Conservation (phyloP, 106 monocot species). For the Posidonia australis region DNA sequence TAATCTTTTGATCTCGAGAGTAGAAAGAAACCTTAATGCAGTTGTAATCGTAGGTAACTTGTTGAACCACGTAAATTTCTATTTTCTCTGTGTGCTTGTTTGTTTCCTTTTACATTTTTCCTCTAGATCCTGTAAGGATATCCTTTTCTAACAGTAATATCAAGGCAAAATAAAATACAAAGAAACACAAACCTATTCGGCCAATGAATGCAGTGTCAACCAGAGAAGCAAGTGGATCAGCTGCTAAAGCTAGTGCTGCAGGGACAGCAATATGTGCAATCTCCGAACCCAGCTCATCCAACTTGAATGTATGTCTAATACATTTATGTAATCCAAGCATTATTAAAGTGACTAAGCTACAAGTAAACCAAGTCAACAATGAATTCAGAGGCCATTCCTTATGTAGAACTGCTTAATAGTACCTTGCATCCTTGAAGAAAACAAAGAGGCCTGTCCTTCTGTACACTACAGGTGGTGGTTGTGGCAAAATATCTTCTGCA, state of each 20-base stretch:
- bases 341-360: background rate
- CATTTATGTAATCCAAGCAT: background rate
- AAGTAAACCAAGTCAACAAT: background rate
- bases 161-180: too few relatives aligned
- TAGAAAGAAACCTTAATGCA: too few relatives aligned
- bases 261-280: slow-evolving; percentile 63
- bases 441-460: slow-evolving; percentile 10
- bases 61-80: too few relatives aligned
- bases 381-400: background rate
- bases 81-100: too few relatives aligned
- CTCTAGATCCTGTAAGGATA: too few relatives aligned
- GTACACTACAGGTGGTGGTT: too few relatives aligned
- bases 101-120: too few relatives aligned
- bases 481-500: background rate
- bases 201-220: slow-evolving; percentile 91
- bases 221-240: slow-evolving; percentile 88
- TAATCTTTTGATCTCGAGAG: too few relatives aligned
- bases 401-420: background rate
- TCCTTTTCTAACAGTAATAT: too few relatives aligned
- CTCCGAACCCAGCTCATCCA: slow-evolving; percentile 77
- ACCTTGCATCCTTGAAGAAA: slow-evolving; percentile 14
- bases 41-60: too few relatives aligned
- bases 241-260: slow-evolving; percentile 79
- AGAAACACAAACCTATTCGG: slow-evolving; percentile 38
- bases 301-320: slow-evolving; percentile 35